Conservation (phyloP, 257 asterid species). For the Solanum tarijense region DNA sequence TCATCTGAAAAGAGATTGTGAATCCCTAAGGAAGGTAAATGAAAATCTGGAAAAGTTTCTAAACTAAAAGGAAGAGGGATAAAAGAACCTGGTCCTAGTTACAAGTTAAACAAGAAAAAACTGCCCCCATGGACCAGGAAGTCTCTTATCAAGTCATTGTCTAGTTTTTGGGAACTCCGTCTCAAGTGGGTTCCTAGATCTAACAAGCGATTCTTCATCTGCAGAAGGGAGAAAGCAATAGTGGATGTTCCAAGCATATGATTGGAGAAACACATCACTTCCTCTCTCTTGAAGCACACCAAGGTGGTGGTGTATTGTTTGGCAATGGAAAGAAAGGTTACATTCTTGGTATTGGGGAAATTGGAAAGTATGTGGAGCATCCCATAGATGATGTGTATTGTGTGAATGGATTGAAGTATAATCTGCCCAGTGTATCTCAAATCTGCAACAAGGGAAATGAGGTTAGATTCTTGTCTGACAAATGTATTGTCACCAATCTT, state of each 20-base stretch:
- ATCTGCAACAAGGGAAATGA: too few relatives aligned
- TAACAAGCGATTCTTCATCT: neutral
- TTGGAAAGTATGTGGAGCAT: neutral
- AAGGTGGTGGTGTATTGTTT: too few relatives aligned
- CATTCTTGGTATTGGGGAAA: neutral
- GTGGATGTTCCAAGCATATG: neutral
- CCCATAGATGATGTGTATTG: too few relatives aligned
- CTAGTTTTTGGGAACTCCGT: neutral
- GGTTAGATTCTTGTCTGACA: too few relatives aligned
- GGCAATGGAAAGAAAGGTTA: neutral
- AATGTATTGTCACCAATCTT: too few relatives aligned
- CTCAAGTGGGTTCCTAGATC: neutral
- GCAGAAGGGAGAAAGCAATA: neutral
- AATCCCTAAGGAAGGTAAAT: neutral
- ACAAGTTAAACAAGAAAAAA: neutral
- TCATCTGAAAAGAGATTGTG: neutral
- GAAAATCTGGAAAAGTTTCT: neutral
- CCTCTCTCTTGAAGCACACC: neutral
- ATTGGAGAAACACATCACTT: neutral
- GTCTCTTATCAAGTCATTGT: neutral
- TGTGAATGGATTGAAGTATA: too few relatives aligned
- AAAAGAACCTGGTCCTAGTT: neutral
- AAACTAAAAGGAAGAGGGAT: neutral
- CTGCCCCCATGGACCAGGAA: neutral
- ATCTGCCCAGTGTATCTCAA: too few relatives aligned